phyloP scores from a whole-genome alignment of 2,329 filamentous ascomycete species.

The Trichoderma simmonsii region DNA sequence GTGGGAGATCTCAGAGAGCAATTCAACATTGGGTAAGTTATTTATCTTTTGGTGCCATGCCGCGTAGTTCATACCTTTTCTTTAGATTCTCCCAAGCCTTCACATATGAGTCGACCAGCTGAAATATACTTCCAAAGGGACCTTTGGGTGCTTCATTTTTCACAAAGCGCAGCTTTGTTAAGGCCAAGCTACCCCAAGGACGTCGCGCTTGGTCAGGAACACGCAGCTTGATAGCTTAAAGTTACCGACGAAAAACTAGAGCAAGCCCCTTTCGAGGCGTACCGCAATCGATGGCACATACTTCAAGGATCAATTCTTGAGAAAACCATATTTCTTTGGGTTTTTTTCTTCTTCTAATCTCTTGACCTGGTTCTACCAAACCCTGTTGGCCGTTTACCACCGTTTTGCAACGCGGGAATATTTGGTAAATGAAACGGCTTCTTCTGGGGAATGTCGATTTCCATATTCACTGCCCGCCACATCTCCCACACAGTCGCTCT shows the following conservation, averaged over 20 bases:
- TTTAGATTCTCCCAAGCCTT: not conserved
- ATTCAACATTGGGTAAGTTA: not conserved
- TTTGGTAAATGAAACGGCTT: constrained; percentile 38
- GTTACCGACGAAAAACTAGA: not conserved
- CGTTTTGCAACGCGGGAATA: constrained; percentile 34
- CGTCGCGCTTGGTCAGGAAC: not conserved
- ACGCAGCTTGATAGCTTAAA: not conserved
- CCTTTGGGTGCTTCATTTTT: not conserved
- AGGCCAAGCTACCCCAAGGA: not conserved
- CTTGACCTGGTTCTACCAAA: constrained; percentile 29
- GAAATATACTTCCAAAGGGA: not conserved
- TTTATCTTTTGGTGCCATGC: not conserved
- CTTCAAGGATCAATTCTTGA: not conserved
- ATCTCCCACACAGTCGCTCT: constrained; percentile 79
- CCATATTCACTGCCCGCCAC: constrained; percentile 67
- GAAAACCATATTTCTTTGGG: not conserved
- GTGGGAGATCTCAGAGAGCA: not conserved
- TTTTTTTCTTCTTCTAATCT: not conserved
- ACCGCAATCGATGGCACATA: not conserved
- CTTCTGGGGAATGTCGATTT: constrained; percentile 41
- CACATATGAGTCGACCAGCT: not conserved
- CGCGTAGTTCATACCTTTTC: not conserved
- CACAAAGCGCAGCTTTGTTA: not conserved
- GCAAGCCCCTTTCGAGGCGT: not conserved
- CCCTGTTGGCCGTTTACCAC: constrained; percentile 29